Base-by-base conservation (phyloP, 2,329 filamentous ascomycete genomes). In the Alternaria arbusti region DNA sequence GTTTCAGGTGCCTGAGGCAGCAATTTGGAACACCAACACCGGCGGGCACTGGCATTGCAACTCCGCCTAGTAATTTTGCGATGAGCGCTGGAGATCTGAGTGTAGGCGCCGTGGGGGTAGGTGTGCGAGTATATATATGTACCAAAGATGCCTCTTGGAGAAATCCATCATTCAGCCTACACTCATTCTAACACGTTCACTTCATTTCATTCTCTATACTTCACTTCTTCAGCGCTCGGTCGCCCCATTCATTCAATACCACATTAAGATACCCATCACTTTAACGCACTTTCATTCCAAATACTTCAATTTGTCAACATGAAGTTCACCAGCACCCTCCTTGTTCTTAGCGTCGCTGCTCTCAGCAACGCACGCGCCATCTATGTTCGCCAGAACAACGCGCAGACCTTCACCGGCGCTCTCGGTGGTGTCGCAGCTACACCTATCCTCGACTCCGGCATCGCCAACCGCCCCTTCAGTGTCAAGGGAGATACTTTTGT, bases 361-460 rank as follows among this genome's bases (percentile, higher is more conserved):
- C 43, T 64, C 20, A 66, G 65, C 49, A 62, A 68, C 26, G 72
- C 72, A 40, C 67, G 71, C 60, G 61, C 66, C 50, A 61, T 76
- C 28, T 50, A 63, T 44, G 52, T 61, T 26, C 75, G 73, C 46
- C 72, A 73, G 59, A 65, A 63, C 59, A 77, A 78, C 61, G 32
- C 68, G 25, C 76, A 81, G 64, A 63, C 74, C 28, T 83, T 83
- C 71, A 82, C 79, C 22, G 82, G 81, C 36, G 83, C 84, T 57
- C 78, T 89, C 61, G 86, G 83, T 49, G 87, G 86, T 52, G 79
- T 85, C 55, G 79, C 81, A 12, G 85, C 86, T 4, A 87, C 87
- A 9, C 83, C 89, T 23, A 68, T 80, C n/a, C 76, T 74, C 25
- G 70, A 86, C 70, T 82, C 83, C 6, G 84, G 85, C 46, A 79